phyloP scores from a whole-genome alignment of 176 grass and related monocot species.

The Neostapfia colusana region DNA sequence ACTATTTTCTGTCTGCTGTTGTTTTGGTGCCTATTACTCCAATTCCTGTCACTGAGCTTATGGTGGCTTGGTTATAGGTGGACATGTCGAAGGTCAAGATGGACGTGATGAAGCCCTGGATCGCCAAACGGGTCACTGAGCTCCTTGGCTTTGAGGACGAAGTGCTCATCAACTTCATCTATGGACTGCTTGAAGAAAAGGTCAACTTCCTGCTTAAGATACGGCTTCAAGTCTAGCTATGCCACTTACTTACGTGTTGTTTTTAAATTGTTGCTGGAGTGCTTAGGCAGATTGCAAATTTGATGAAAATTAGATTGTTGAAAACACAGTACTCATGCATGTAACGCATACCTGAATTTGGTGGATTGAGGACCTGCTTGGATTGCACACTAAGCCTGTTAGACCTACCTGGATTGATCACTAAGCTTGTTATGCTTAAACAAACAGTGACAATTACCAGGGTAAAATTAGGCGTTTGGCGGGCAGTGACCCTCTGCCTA shows the following conservation, averaged over 20 bases:
- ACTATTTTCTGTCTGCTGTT: not conserved
- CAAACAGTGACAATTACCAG: not conserved
- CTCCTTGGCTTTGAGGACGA: slow-evolving; percentile 97
- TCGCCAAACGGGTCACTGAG: slow-evolving; percentile 81
- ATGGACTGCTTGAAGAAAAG: slow-evolving; percentile 82
- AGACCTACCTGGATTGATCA: too few relatives aligned
- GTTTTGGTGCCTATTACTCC: not conserved
- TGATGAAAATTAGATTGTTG: not conserved
- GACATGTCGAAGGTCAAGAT: slow-evolving; percentile 95
- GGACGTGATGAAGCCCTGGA: slow-evolving; percentile 98
- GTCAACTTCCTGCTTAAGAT: slow-evolving; percentile 17
- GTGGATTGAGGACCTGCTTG: not conserved
- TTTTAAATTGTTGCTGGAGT: not conserved
- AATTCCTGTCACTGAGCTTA: not conserved
- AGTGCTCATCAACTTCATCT: slow-evolving; percentile 97
- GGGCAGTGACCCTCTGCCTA: too few relatives aligned
- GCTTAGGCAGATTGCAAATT: not conserved
- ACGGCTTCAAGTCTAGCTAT: slow-evolving; percentile 11
- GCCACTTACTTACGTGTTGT: not conserved
- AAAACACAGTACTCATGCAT: not conserved
- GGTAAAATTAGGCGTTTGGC: too few relatives aligned
- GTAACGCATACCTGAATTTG: not conserved
- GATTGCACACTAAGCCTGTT: not conserved
- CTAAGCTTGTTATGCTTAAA: not conserved
- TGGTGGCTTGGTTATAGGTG: slow-evolving; percentile 45